Conservation (phyloP, 768 basidiomycete genomes). For the Coprinopsis sp. region DNA sequence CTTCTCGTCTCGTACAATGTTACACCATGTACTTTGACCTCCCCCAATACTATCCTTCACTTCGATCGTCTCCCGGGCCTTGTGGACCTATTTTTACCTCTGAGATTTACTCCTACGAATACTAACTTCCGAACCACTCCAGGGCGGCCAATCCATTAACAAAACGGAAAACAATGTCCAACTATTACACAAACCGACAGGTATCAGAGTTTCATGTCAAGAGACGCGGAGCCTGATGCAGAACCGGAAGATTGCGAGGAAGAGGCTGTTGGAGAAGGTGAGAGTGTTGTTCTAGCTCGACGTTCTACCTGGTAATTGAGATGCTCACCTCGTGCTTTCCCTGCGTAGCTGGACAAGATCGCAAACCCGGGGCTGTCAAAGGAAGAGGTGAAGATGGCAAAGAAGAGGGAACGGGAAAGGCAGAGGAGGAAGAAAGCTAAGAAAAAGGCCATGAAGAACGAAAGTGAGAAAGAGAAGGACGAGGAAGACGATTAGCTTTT, state of each 20-base stretch:
- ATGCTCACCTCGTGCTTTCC: too few species aligned
- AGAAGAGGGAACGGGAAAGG: constrained; percentile 71
- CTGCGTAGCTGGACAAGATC: constrained; percentile 63
- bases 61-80: too few species aligned
- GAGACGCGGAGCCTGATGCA: constrained; percentile 78
- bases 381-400: constrained; percentile 62
- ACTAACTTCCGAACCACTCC: constrained; percentile 21
- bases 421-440: constrained; percentile 74
- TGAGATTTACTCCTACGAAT: too few species aligned
- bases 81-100: too few species aligned
- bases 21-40: constrained; percentile 19
- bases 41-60: constrained; percentile 4
- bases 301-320: too few species aligned
- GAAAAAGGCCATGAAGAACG: constrained; percentile 47
- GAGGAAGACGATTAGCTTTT: too few species aligned
- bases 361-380: constrained; percentile 76
- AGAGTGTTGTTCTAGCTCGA: too few species aligned
- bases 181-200: constrained; percentile 83
- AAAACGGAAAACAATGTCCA: constrained; percentile 92
- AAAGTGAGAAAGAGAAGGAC: constrained; percentile 17
- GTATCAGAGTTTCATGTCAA: constrained; percentile 82
- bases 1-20: too few species aligned
- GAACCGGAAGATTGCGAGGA: constrained; percentile 77
- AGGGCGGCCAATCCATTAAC: constrained; percentile 96
- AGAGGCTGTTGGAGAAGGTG: constrained; percentile 71